A percentile compares a stretch with the other conserved stretches of the same genome.
Conservation (phyloP, 1,284 basidiomycete genomes). For the Pyrrhoderma noxium region DNA sequence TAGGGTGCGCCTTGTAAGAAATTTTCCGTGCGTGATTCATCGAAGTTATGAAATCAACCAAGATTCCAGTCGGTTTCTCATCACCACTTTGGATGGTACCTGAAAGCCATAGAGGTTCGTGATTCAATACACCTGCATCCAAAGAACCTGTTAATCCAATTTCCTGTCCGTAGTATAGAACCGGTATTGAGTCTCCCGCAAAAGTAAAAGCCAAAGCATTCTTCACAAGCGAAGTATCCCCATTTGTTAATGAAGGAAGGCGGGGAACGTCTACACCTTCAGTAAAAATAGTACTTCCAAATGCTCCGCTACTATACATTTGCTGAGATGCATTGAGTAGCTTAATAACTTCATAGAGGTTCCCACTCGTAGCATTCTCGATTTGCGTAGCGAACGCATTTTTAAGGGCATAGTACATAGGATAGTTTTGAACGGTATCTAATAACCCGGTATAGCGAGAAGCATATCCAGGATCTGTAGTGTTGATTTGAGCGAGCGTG, state of each 20-base stretch:
- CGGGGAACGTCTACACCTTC: constrained; percentile 39
- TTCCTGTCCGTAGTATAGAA: constrained; percentile 51
- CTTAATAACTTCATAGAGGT: constrained; percentile 29
- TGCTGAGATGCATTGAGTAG: constrained; percentile 28
- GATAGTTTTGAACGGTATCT: constrained; percentile 47
- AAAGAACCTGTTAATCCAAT: constrained; percentile 39
- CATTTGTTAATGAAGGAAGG: constrained; percentile 25
- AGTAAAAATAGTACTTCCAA: constrained; percentile 33
- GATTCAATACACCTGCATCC: constrained; percentile 39
- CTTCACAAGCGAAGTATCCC: constrained; percentile 25
- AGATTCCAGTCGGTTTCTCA: constrained; percentile 35
- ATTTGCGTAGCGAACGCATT: constrained; percentile 22
- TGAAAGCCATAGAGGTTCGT: constrained; percentile 61
- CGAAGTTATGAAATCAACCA: constrained; percentile 44
- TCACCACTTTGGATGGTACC: constrained; percentile 29
- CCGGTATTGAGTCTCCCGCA: constrained; percentile 43
- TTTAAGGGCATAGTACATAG: constrained; percentile 41
- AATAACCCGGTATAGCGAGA: constrained; percentile 32
- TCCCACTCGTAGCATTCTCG: constrained; percentile 19
- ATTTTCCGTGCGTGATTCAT: constrained; percentile 58
- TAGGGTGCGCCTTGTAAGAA: constrained; percentile 37
- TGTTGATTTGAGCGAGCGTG: constrained; percentile 36
- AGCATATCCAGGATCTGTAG: constrained; percentile 22
- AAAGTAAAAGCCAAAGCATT: constrained; percentile 38
- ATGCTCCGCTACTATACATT: constrained; percentile 27